These are phyloP conservation scores for Eimeria falciformis DNA, from an alignment of 169 alveolate genomes.

Conservation along the genomic window DNA sequence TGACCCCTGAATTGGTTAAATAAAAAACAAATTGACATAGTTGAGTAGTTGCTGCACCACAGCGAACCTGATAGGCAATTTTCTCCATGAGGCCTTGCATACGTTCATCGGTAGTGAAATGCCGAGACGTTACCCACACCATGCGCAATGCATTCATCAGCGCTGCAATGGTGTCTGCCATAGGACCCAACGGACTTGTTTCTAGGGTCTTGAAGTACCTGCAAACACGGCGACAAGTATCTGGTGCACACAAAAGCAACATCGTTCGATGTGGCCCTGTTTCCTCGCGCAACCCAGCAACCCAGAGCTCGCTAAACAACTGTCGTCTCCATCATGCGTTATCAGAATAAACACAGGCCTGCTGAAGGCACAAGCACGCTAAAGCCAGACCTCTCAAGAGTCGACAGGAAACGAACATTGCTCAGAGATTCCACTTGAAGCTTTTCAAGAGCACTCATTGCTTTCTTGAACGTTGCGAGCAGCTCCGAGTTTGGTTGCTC, in stretches of 20 bases:
- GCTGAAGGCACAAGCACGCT: neutral
- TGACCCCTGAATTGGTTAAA: too few relatives aligned
- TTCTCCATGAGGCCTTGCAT: constrained; percentile 83
- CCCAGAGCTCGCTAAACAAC: too few relatives aligned
- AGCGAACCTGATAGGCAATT: constrained; percentile 82
- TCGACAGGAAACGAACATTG: constrained; percentile 92
- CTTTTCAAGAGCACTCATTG: constrained; percentile 86
- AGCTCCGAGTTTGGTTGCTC: constrained; percentile 49
- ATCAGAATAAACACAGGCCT: neutral
- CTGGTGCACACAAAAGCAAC: neutral
- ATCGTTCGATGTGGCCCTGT: too few relatives aligned
- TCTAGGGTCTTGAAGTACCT: constrained; percentile 81
- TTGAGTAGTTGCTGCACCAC: too few relatives aligned
- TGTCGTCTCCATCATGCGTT: too few relatives aligned
- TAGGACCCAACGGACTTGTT: constrained; percentile 78
- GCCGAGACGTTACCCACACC: constrained; percentile 84
- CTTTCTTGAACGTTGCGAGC: constrained; percentile 48
- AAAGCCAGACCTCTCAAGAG: constrained; percentile 88
- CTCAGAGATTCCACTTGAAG: constrained; percentile 93
- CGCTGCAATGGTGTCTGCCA: constrained; percentile 80
- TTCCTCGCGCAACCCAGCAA: too few relatives aligned
- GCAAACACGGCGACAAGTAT: neutral
- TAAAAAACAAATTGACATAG: too few relatives aligned
- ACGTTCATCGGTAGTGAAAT: constrained; percentile 83
- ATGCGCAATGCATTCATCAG: constrained; percentile 80